Evolutionary conservation across 768 basidiomycete species (phyloP), one percentile per base, ranked within the genome.

Genomic region (Mycena kentingensis): DNA sequence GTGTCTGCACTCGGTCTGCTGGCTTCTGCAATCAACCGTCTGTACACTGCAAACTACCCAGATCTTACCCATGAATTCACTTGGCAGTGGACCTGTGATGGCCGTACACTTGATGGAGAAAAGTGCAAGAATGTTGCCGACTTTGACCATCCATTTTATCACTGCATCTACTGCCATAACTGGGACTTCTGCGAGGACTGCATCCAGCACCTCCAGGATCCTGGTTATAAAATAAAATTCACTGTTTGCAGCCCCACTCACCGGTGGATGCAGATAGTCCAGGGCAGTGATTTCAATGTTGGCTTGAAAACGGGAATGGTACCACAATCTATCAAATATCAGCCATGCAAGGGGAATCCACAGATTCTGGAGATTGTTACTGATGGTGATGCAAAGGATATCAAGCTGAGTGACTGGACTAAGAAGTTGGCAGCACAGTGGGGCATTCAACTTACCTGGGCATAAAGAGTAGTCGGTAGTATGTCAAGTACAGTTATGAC

Each of bases 81-180:
- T 31, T 39, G 37, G 37, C 24, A 19, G 16, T 46, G 44, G 44
- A 46, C 2, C 8, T 46, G 44, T 15, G 44, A 31, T 24, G 44
- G 44, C 1, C 44, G 28, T 18, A 31, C 44, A 7, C 25, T 18
- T 8, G 26, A 46, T 26, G 44, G 44, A 3, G 2, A 3, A 18
- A n/a, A 31, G 4, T 46, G 44, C 44, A 31, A 13, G 3, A 46
- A 46, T 31, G 15, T 7, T 27, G 5, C 44, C 6, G 28, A 46
- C 24, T 46, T 31, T 21, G 27, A 46, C 16, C 2, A 19, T 10
- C 16, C 5, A 2, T 46, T 46, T 21, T 46, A 46, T 28, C 44
- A 46, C 28, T 46, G 44, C 44, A 31, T 46, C 4, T 46, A 46
- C 28, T 46, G 44, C 44, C 34, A 27, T 7, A 31, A 31, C 44